Base-by-base conservation (phyloP, 1,284 basidiomycete genomes). In the Trichosporon sp. region DNA sequence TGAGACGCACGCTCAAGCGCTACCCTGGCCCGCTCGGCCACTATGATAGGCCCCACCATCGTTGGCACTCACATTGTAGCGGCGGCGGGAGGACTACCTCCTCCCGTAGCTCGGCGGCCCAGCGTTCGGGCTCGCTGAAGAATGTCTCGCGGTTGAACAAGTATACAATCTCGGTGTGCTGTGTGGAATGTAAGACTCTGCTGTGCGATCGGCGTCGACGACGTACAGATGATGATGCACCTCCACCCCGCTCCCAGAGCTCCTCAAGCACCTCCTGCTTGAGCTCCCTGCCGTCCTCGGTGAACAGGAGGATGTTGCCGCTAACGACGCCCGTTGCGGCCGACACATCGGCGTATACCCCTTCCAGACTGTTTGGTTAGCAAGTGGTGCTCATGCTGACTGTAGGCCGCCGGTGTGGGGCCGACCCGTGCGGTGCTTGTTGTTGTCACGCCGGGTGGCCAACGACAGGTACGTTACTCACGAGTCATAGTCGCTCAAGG, bases 81-180 rank as follows among this genome's bases (percentile, higher is more conserved):
- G 69, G 70, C 10, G 74, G 75, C 1, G 76, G 78, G 9, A 76
- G 65, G 29, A 71, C 62, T 0, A 78, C 60, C 11, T 74, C 74
- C 60, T 79, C 78, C 56, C 73, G 67, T 32, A 73, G 69, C 46
- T 74, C 69, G 6, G 57, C 62, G 1, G 74, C 75, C 73, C 74
- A 76, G 29, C 68, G 64, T 33, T 78, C 76, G 0, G 76, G 68
- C 13, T 78, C 76, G 23, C 69, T 69, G 66, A 72, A 79, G 69
- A 79, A 79, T 1, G 75, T 77, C 60, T 76, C 76, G 46, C 76
- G 62, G 52, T 79, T 76, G 71, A 73, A 79, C 32, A 77, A 64
- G 58, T 76, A 78, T 25, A 78, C 58, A 1, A 64, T 65, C 34
- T 67, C 49, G 11, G 49, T 54, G 25, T 54, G 49, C 49, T 54